A percentile compares a stretch with the other conserved stretches of the same genome.
phyloP scores from a whole-genome alignment of 2,329 filamentous ascomycete species.

The Reticulascus tulasneorum region DNA sequence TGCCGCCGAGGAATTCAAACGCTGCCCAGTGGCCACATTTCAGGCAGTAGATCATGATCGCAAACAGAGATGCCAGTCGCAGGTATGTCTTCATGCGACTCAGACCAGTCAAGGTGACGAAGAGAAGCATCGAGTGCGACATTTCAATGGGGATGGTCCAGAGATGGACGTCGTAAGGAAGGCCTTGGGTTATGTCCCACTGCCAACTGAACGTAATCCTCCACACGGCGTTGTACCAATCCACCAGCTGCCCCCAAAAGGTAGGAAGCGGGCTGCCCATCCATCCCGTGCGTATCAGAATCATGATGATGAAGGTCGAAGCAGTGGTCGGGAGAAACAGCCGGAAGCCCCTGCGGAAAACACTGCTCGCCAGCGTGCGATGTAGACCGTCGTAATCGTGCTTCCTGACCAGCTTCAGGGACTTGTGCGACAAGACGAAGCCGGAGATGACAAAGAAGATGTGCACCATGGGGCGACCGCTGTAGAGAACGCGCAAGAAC shows the following conservation, averaged over 20 bases:
- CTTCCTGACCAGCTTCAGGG: slow-evolving; percentile 35
- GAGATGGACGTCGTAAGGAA: slow-evolving; percentile 37
- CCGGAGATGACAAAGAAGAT: slow-evolving; percentile 51
- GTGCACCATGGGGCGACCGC: slow-evolving; percentile 44
- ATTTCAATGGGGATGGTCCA: slow-evolving; percentile 48
- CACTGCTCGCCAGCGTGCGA: slow-evolving; percentile 38
- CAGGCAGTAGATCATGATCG: slow-evolving; percentile 33
- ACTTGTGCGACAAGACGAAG: slow-evolving; percentile 41
- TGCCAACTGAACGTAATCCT: slow-evolving; percentile 22
- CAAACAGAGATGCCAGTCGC: slow-evolving; percentile 24
- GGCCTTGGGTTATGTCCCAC: slow-evolving; percentile 21
- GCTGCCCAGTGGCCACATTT: slow-evolving; percentile 36
- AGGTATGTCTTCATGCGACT: slow-evolving; percentile 27
- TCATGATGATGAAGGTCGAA: slow-evolving; percentile 35
- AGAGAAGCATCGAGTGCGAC: slow-evolving; percentile 40
- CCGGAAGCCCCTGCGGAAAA: slow-evolving; percentile 42
- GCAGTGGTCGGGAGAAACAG: slow-evolving; percentile 42
- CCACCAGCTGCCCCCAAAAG: slow-evolving; percentile 18
- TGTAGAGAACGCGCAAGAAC: slow-evolving; percentile 37
- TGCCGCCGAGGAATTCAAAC: slow-evolving; percentile 42
- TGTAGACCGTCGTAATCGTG: slow-evolving; percentile 32
- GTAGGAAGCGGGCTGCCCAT: slow-evolving; percentile 21
- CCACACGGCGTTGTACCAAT: slow-evolving; percentile 22
- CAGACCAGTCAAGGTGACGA: slow-evolving; percentile 32
- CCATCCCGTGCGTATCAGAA: slow-evolving; percentile 26